Conservation (phyloP, 2,329 filamentous ascomycete genomes). For the Fusarium setosum region DNA sequence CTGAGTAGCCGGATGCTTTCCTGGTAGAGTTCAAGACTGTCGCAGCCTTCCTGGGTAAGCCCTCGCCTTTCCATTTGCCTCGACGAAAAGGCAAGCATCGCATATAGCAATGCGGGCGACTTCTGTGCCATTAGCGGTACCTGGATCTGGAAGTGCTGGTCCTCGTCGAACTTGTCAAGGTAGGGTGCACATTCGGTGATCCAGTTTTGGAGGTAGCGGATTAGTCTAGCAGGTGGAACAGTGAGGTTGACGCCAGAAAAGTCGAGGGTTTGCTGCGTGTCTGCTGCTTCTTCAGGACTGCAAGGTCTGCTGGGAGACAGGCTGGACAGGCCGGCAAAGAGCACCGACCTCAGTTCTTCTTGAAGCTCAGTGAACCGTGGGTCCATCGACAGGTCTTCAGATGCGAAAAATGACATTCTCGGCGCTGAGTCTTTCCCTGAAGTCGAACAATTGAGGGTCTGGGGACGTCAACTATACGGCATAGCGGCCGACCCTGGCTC, state of each 20-base stretch:
- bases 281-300: slow-evolving; percentile 36
- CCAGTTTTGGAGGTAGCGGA: slow-evolving; percentile 59
- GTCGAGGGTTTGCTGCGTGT: slow-evolving; percentile 37
- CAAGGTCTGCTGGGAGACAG: slow-evolving; percentile 44
- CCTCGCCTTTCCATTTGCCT: slow-evolving; percentile 63
- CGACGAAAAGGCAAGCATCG: slow-evolving; percentile 64
- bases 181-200: slow-evolving; percentile 61
- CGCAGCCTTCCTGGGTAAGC: slow-evolving; percentile 58
- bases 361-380: slow-evolving; percentile 58
- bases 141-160: slow-evolving; percentile 62
- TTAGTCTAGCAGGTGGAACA: slow-evolving; percentile 41
- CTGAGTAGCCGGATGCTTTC: slow-evolving; percentile 59
- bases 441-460: no score
- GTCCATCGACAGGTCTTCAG: slow-evolving; percentile 49
- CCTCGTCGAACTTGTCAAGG: slow-evolving; percentile 66
- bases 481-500: no score
- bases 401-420: slow-evolving; percentile 35
- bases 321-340: slow-evolving; percentile 50
- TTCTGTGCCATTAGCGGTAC: slow-evolving; percentile 60
- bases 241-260: slow-evolving; percentile 43
- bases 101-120: slow-evolving; percentile 58
- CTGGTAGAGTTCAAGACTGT: slow-evolving; percentile 65
- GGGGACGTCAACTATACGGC: no score
- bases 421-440: neutral
- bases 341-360: slow-evolving; percentile 55